phyloP scores from a whole-genome alignment of 306 rosid species.

The Senna siamea region DNA sequence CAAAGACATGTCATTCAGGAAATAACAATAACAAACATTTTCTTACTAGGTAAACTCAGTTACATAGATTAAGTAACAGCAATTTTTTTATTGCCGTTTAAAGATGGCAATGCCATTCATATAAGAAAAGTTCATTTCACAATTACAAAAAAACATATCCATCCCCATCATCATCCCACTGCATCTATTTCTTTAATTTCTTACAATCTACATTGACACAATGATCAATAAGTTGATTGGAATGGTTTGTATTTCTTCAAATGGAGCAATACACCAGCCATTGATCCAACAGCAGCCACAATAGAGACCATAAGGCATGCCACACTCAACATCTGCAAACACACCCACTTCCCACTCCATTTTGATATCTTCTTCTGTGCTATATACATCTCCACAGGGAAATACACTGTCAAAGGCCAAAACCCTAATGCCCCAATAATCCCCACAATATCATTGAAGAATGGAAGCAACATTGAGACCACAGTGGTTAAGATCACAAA shows the following conservation, averaged over 20 bases:
- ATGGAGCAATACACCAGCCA: constrained; percentile 53
- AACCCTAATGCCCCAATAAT: constrained; percentile 77
- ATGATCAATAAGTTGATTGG: constrained; percentile 24
- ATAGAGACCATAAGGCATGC: constrained; percentile 53
- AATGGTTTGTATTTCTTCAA: constrained; percentile 57
- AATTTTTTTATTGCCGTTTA: no score
- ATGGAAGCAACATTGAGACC: constrained; percentile 74
- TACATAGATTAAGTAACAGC: no score
- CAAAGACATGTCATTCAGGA: no score
- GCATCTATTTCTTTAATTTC: no score
- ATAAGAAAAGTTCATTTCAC: no score
- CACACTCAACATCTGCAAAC: constrained; percentile 51
- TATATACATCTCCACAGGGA: constrained; percentile 75
- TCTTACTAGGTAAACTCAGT: no score
- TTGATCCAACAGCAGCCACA: constrained; percentile 65
- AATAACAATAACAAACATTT: no score
- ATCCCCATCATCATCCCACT: no score
- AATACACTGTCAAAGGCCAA: constrained; percentile 77
- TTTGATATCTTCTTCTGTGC: constrained; percentile 57
- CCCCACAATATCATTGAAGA: constrained; percentile 76
- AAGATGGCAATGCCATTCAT: no score
- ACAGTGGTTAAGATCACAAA: constrained; percentile 66
- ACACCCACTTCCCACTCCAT: constrained; percentile 73
- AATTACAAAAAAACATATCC: background rate
- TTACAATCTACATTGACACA: no score